phyloP scores from a whole-genome alignment of 139 green algal species.

The Tetraselmis striata region DNA sequence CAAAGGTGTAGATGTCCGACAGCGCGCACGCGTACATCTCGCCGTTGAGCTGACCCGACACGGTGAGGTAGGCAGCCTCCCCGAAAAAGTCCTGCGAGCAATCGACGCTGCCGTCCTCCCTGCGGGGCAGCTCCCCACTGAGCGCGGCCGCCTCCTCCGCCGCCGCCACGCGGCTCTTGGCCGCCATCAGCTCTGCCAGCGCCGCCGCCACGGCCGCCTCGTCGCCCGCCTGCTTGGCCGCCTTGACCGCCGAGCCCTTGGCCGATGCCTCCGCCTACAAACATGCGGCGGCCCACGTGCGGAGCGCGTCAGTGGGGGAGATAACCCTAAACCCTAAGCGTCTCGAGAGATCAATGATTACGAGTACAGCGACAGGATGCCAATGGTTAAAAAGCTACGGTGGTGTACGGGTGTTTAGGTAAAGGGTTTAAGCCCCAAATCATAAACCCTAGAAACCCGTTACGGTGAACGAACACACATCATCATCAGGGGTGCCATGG shows the following conservation, averaged over 20 bases:
- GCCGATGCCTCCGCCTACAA: slow-evolving; percentile 8
- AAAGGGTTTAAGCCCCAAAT: too few species aligned
- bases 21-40: slow-evolving; percentile 86
- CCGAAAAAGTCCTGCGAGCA: slow-evolving; percentile 70
- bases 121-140: background rate
- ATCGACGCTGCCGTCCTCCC: slow-evolving; percentile 36
- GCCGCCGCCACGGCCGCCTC: slow-evolving; percentile 21
- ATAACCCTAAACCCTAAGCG: too few species aligned
- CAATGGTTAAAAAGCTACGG: too few species aligned
- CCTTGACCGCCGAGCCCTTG: slow-evolving; percentile 24
- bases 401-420: too few species aligned
- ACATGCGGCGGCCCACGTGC: too few species aligned
- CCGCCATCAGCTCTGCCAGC: slow-evolving; percentile 25
- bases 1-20: slow-evolving; percentile 90
- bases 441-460: too few species aligned
- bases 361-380: too few species aligned
- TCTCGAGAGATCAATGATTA: too few species aligned
- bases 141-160: slow-evolving; percentile 10
- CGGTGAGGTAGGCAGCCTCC: slow-evolving; percentile 56
- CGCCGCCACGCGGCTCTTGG: background rate
- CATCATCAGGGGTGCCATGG: too few species aligned
- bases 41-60: slow-evolving; percentile 67
- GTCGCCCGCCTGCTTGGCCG: slow-evolving; percentile 16
- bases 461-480: too few species aligned
- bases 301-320: too few species aligned